A percentile compares a stretch with the other conserved stretches of the same genome.
These are phyloP conservation scores for Colletotrichum plurivorum DNA, from an alignment of 2,329 filamentous ascomycete genomes.

Conservation along the genomic window DNA sequence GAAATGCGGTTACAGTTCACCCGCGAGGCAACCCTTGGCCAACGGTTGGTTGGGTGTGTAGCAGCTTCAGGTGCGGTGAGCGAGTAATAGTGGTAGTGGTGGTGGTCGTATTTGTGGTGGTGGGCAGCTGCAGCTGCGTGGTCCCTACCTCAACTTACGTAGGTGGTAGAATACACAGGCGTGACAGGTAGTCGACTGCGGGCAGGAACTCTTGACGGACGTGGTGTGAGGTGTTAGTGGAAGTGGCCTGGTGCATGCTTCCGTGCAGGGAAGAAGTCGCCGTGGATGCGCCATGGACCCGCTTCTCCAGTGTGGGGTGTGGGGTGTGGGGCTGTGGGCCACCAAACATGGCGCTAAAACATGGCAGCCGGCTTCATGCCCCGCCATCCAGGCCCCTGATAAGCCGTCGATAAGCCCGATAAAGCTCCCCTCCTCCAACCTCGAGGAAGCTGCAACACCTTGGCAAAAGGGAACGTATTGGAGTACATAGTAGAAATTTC, in stretches of 20 bases:
- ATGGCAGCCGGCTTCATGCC: conserved; percentile 20
- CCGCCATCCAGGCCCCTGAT: conserved; percentile 10
- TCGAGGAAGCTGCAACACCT: not conserved
- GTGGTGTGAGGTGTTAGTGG: conserved; percentile 34
- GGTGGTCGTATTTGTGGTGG: conserved; percentile 7
- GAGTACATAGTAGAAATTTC: not conserved
- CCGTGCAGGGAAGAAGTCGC: conserved; percentile 34
- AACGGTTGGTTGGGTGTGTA: conserved; percentile 7
- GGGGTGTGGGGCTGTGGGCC: conserved; percentile 28
- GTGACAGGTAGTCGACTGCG: not conserved
- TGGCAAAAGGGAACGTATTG: not conserved
- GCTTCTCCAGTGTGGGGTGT: conserved; percentile 35
- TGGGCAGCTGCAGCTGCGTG: not conserved
- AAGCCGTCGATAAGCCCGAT: conserved; percentile 29
- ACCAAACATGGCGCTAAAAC: conserved; percentile 35
- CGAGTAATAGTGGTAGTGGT: conserved; percentile 14
- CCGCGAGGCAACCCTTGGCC: conserved; percentile 8
- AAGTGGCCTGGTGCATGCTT: conserved; percentile 35
- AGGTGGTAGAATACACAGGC: not conserved
- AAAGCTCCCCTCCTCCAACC: conserved; percentile 2
- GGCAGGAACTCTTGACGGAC: conserved; percentile 2
- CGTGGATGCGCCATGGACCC: conserved; percentile 20
- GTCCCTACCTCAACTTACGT: not conserved
- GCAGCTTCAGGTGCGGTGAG: conserved; percentile 7
- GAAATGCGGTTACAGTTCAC: conserved; percentile 9